Evolutionary conservation across 306 rosid genomes (phyloP).

Genomic region (Begonia peltatifolia): DNA sequence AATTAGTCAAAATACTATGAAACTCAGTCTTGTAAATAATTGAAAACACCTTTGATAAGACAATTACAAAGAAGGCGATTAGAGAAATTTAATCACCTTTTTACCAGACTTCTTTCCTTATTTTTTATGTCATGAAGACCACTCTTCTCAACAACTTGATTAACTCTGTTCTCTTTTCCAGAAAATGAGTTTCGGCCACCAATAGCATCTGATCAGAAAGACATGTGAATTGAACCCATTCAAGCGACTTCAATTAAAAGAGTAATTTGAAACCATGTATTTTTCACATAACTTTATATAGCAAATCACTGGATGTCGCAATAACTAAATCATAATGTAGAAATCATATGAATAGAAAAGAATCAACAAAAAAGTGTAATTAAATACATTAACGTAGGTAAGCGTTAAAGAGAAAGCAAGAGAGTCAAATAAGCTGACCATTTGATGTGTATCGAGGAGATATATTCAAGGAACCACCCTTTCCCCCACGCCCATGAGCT

Average conservation of each 20-base stretch:
- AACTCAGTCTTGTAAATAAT: too few relatives aligned
- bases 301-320: too few relatives aligned
- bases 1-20: conserved; percentile 3
- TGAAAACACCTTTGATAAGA: background rate
- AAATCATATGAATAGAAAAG: too few relatives aligned
- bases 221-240: too few relatives aligned
- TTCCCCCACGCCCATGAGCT: conserved; percentile 59
- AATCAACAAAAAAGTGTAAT: background rate
- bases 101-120: conserved; percentile 40
- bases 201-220: conserved; percentile 44
- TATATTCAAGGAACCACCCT: conserved; percentile 65
- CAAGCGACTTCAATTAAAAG: too few relatives aligned
- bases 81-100: conserved; percentile 30
- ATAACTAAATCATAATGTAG: too few relatives aligned
- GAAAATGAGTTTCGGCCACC: conserved; percentile 45
- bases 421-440: conserved; percentile 30
- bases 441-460: conserved; percentile 40
- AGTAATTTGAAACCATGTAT: too few relatives aligned
- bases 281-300: too few relatives aligned
- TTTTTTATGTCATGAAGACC: conserved; percentile 36
- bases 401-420: background rate
- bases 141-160: conserved; percentile 49
- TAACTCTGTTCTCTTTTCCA: conserved; percentile 55
- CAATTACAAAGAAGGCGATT: conserved; percentile 1
- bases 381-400: conserved; percentile 1